A percentile compares a stretch with the other conserved stretches of the same genome.
Evolutionary conservation across 2,329 filamentous ascomycete species (phyloP).

Genomic region (Falciphora oryzae): DNA sequence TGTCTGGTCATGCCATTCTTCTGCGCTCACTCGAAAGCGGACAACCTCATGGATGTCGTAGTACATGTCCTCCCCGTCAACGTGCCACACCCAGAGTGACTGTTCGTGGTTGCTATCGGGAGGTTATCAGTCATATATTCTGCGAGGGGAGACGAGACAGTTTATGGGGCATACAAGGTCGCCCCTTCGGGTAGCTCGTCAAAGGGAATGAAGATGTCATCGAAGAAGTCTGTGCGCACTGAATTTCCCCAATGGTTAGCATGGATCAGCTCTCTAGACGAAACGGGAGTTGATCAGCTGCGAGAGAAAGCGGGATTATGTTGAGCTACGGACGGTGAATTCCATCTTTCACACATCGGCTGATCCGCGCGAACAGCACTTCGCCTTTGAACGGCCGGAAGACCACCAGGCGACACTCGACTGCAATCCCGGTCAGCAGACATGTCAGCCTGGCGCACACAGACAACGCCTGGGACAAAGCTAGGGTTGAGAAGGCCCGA

Average conservation of each 20-base stretch:
- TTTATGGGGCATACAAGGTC: conserved; percentile 57
- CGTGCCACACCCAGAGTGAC: conserved; percentile 78
- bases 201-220: conserved; percentile 78
- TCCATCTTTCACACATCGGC: conserved; percentile 44
- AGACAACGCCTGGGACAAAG: neutral
- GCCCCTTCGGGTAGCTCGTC: conserved; percentile 70
- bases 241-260: neutral
- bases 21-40: conserved; percentile 76
- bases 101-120: conserved; percentile 60
- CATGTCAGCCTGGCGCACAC: neutral
- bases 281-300: neutral
- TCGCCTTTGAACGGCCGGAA: conserved; percentile 96
- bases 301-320: neutral
- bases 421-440: conserved; percentile 36
- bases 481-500: too few species aligned
- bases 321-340: conserved; percentile 17
- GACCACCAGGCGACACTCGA: conserved; percentile 88
- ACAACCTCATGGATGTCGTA: conserved; percentile 90
- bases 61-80: conserved; percentile 68
- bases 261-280: neutral
- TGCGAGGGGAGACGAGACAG: neutral
- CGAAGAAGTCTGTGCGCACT: conserved; percentile 89
- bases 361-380: conserved; percentile 80
- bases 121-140: conserved; percentile 18
- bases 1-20: conserved; percentile 87